Evolutionary conservation across 176 grass and related monocot genomes (phyloP).

Genomic region (Zea luxurians): DNA sequence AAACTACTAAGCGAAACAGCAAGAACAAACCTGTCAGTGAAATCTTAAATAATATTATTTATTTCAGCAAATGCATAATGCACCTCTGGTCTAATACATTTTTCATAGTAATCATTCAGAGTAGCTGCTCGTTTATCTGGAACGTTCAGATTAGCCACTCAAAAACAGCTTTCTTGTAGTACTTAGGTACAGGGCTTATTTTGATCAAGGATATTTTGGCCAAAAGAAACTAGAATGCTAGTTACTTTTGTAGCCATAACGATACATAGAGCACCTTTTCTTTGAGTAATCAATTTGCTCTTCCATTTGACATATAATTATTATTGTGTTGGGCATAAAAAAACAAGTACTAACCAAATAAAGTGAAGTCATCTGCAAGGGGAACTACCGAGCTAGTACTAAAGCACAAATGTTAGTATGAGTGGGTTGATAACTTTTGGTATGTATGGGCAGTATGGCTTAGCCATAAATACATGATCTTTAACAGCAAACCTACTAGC

Average conservation of each 20-base stretch:
- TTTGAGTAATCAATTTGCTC: neutral
- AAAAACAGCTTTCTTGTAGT: neutral
- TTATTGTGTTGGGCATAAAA: neutral
- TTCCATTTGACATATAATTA: neutral
- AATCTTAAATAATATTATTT: conserved; percentile 11
- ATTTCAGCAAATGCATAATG: conserved; percentile 21
- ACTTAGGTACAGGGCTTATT: too few relatives aligned
- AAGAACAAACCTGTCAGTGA: neutral
- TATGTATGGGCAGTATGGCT: neutral
- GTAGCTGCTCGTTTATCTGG: neutral
- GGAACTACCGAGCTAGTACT: neutral
- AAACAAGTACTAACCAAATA: neutral
- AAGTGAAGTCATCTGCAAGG: neutral
- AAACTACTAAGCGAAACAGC: neutral
- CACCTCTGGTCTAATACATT: conserved; percentile 5
- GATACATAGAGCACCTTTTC: neutral
- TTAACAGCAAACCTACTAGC: neutral
- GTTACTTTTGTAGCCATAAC: neutral
- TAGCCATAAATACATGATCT: neutral
- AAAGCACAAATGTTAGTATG: neutral
- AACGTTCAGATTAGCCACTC: neutral
- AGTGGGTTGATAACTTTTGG: neutral
- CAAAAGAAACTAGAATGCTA: too few relatives aligned
- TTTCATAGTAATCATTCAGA: conserved; percentile 16
- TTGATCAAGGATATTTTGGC: too few relatives aligned